Base-by-base conservation (phyloP, 495 filamentous ascomycete genomes). In the Aspergillus heteromorphus region DNA sequence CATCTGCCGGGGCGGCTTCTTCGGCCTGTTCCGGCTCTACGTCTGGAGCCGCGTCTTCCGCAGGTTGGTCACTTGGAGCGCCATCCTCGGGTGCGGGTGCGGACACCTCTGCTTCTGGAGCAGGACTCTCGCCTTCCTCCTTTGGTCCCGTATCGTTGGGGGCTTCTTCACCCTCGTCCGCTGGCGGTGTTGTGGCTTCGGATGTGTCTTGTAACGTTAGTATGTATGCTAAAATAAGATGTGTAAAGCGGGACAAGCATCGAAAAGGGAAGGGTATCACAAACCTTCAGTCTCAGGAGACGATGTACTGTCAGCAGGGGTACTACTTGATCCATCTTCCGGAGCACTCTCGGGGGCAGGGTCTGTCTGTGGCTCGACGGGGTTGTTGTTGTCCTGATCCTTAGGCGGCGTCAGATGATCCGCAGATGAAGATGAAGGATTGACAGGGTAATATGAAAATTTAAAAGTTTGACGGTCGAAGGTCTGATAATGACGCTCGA, bases 351-450 rank as follows among this genome's bases (percentile, higher is more conserved):
- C 63, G 40, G 65, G 40, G 40, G 62, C 47, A 30, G 61, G 53
- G 31, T 59, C 61, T 25, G 62, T 63, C 51, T 65, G 58, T 48
- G 60, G 49, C 45, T 66, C 66, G 58, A 52, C 30, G 50, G 63
- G 48, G 49, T 45, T 50, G 62, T 67, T 66, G 63, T 67, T 67
- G 57, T 68, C 68, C 71, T 75, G 71, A 55, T 64, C 62, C 56
- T 75, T 69, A 55, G 60, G 58, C 54, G 63, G 55, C 57, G 72
- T 75, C 69, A 73, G 72, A 73, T 30, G 14, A 65, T 67, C 60
- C 52, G 61, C 40, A 51, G 62, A 56, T 61, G 61, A 43, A 51
- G 62, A 56, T 61, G 45, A 29, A 58, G 59, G 50, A 62, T 40
- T 21, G 56, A 76, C 61, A 60, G 73, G 62, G 64, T 73, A 68